phyloP scores from a whole-genome alignment of 371 early-diverging fungal genomes.

The Blyttiomyces sp. region DNA sequence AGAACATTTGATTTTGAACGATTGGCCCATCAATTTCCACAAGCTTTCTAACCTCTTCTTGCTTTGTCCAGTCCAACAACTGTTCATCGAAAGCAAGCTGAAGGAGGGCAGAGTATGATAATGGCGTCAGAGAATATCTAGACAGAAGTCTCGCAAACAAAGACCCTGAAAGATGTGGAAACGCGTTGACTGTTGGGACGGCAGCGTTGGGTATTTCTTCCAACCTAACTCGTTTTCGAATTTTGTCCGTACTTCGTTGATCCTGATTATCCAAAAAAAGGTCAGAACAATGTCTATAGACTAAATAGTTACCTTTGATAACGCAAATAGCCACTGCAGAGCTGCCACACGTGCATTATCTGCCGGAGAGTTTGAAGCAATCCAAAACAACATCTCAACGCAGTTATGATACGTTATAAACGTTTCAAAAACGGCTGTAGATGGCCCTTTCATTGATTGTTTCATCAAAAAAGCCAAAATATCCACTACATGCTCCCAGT shows the following conservation, averaged over 20 bases:
- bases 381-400: constrained; percentile 17
- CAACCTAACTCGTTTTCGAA: constrained; percentile 24
- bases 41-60: constrained; percentile 3
- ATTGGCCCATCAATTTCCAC: constrained; percentile 9
- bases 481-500: constrained; percentile 16
- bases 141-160: constrained; percentile 12
- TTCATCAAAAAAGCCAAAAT: constrained; percentile 12
- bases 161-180: constrained; percentile 5
- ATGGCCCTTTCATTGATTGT: neutral
- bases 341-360: constrained; percentile 7
- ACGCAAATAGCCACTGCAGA: constrained; percentile 11
- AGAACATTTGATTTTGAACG: constrained; percentile 13
- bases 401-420: constrained; percentile 7
- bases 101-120: constrained; percentile 23
- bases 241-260: constrained; percentile 28
- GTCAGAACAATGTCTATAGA: constrained; percentile 6
- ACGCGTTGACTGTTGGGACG: neutral
- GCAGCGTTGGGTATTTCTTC: constrained; percentile 24
- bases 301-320: constrained; percentile 10
- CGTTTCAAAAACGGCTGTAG: constrained; percentile 10
- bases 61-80: constrained; percentile 22
- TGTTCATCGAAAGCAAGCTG: constrained; percentile 32
- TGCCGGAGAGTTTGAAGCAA: constrained; percentile 5
- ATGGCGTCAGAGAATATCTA: neutral
- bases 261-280: neutral